A percentile compares a stretch with the other conserved stretches of the same genome.
These are phyloP conservation scores for Saururus chinensis DNA, from an alignment of 164 flowering plant species.

Conservation along the genomic window DNA sequence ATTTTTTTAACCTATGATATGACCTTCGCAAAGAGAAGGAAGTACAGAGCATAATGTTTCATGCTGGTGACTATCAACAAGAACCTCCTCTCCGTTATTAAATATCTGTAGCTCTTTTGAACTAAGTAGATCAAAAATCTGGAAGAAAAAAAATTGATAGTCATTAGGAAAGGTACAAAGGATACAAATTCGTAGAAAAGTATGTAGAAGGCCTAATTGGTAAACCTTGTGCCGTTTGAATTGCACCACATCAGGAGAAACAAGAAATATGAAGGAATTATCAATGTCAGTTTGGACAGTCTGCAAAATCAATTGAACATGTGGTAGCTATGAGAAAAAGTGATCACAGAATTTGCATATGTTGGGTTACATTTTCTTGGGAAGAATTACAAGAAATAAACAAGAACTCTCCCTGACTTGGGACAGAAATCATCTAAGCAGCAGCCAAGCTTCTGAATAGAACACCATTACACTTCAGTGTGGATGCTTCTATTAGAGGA, in stretches of 20 bases:
- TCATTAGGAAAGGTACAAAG: neutral
- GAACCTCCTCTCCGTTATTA: conserved; percentile 5
- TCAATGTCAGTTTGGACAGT: conserved; percentile 3
- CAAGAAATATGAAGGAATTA: conserved; percentile 5
- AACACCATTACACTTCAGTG: too few relatives aligned
- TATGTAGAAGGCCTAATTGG: neutral
- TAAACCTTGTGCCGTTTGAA: conserved; percentile 9
- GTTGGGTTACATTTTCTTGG: too few relatives aligned
- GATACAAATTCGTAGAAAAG: too few relatives aligned
- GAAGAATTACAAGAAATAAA: too few relatives aligned
- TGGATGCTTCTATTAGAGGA: too few relatives aligned
- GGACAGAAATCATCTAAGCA: too few relatives aligned
- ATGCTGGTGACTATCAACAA: neutral
- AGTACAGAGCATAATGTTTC: conserved; percentile 8
- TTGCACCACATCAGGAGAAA: conserved; percentile 9
- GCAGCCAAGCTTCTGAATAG: too few relatives aligned
- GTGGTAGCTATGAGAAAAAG: too few relatives aligned
- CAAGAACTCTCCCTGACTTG: too few relatives aligned
- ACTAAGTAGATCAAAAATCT: conserved; percentile 6
- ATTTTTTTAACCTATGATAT: conserved; percentile 4
- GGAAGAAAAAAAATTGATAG: neutral
- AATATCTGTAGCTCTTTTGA: neutral
- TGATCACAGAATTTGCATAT: too few relatives aligned
- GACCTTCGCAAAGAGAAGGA: conserved; percentile 8
- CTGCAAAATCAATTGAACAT: conserved; percentile 1